These are phyloP conservation scores for Mycena galopus DNA, from an alignment of 768 basidiomycete species.

Conservation along the genomic window DNA sequence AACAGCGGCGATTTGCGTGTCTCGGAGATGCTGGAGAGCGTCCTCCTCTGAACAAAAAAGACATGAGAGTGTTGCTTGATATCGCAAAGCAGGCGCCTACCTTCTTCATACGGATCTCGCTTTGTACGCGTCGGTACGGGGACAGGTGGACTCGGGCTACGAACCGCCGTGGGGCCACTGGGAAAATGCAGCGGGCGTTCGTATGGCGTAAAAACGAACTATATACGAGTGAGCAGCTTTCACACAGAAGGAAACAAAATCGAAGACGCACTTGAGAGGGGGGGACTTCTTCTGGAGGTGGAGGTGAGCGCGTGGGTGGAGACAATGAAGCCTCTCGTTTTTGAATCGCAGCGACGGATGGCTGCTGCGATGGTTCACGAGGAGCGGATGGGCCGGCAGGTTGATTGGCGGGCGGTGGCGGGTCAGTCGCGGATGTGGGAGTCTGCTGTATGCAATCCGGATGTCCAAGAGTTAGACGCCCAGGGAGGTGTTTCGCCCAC, in stretches of 20 bases:
- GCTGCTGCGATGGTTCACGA: not conserved
- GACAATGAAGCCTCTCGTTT: not conserved
- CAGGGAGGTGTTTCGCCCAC: not conserved
- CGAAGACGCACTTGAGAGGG: not conserved
- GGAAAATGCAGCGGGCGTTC: conserved; percentile 20
- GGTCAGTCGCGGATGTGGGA: not conserved
- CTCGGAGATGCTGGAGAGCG: not conserved
- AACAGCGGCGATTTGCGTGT: not conserved
- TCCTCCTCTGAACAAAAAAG: not conserved
- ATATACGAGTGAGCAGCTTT: not conserved
- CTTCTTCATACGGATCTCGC: conserved; percentile 28
- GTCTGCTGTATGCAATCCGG: conserved; percentile 1
- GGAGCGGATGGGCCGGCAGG: not conserved
- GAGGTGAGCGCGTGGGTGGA: not conserved
- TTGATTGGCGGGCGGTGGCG: not conserved
- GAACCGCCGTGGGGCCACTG: not conserved
- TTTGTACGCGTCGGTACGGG: not conserved
- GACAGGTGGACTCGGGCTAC: not conserved
- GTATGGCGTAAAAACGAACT: conserved; percentile 22
- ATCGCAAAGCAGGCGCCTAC: not conserved
- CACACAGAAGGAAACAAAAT: not conserved
- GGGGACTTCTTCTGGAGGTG: not conserved
- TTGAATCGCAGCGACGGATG: not conserved
- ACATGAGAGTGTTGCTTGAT: no score
- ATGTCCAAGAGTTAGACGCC: conserved; percentile 9